Evolutionary conservation across 2,329 filamentous ascomycete genomes (phyloP).

Genomic region (Fusarium nelsonii): DNA sequence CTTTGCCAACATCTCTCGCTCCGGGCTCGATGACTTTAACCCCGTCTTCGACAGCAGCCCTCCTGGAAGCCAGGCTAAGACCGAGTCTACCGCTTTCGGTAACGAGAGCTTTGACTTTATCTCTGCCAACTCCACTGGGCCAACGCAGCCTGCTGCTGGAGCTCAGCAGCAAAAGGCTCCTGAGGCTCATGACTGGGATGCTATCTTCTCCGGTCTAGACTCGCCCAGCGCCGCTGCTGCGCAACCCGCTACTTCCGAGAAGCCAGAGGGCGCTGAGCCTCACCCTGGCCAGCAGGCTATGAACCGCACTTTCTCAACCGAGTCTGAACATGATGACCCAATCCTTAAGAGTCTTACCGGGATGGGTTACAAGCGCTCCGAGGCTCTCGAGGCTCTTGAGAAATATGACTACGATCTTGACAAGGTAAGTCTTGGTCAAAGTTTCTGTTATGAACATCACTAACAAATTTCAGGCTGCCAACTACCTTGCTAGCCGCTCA

Average conservation of each 20-base stretch:
- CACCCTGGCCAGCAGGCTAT: conserved; percentile 48
- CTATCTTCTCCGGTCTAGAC: conserved; percentile 87
- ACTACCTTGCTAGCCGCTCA: conserved; percentile 67
- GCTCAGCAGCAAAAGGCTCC: conserved; percentile 55
- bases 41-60: conserved; percentile 81
- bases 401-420: conserved; percentile 97
- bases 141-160: conserved; percentile 55
- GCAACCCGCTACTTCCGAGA: conserved; percentile 35
- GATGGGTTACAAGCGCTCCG: conserved; percentile 85
- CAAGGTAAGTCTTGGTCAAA: conserved; percentile 71
- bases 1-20: conserved; percentile 79
- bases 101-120: conserved; percentile 72
- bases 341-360: conserved; percentile 88
- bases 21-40: conserved; percentile 82
- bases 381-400: conserved; percentile 84
- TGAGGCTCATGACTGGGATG: conserved; percentile 88
- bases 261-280: conserved; percentile 30
- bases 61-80: conserved; percentile 66
- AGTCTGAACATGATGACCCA: conserved; percentile 86
- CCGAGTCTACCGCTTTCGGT: conserved; percentile 64
- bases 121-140: conserved; percentile 53
- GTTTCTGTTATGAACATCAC: neutral
- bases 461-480: conserved; percentile 59
- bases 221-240: conserved; percentile 57
- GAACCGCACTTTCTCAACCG: conserved; percentile 74